Conservation (phyloP, 768 basidiomycete genomes). For the Tylopilus plumbeoviolaceoides region DNA sequence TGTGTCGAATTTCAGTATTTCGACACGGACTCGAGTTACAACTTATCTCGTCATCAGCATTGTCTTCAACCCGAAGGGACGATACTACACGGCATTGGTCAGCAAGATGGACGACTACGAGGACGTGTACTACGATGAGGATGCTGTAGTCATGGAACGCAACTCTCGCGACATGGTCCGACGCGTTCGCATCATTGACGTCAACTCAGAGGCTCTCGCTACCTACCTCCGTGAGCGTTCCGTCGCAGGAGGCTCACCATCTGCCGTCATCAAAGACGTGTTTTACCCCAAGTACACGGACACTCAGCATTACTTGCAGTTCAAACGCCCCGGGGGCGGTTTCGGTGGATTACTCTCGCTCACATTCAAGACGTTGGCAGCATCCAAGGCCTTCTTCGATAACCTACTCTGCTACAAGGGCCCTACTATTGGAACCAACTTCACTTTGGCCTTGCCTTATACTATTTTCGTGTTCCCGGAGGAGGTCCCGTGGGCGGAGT, state of each 20-base stretch:
- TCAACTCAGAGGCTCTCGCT: slow-evolving; percentile 79
- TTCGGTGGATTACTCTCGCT: slow-evolving; percentile 87
- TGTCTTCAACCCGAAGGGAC: slow-evolving; percentile 79
- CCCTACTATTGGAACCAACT: slow-evolving; percentile 90
- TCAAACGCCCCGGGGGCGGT: slow-evolving; percentile 54
- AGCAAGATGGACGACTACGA: slow-evolving; percentile 61
- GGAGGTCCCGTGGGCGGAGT: slow-evolving; percentile 89
- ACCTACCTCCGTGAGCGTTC: slow-evolving; percentile 68
- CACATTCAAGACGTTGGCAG: slow-evolving; percentile 66
- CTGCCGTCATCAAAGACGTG: slow-evolving; percentile 70
- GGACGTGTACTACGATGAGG: slow-evolving; percentile 85
- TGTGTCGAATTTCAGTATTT: slow-evolving; percentile 33
- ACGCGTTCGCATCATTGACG: slow-evolving; percentile 73
- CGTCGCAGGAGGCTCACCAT: slow-evolving; percentile 32
- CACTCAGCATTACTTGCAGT: slow-evolving; percentile 63
- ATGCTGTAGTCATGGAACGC: slow-evolving; percentile 95
- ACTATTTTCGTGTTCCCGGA: slow-evolving; percentile 84
- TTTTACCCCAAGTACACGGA: slow-evolving; percentile 88
- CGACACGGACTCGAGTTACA: background rate
- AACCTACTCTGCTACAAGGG: slow-evolving; percentile 81
- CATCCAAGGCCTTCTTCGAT: slow-evolving; percentile 82
- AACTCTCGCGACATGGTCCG: slow-evolving; percentile 90
- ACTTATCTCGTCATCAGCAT: slow-evolving; percentile 47
- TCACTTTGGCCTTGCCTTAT: slow-evolving; percentile 92
- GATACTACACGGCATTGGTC: slow-evolving; percentile 66